These are phyloP conservation scores for Immersiporthe knoxdaviesiana DNA, from an alignment of 2,329 filamentous ascomycete species.

Conservation along the genomic window DNA sequence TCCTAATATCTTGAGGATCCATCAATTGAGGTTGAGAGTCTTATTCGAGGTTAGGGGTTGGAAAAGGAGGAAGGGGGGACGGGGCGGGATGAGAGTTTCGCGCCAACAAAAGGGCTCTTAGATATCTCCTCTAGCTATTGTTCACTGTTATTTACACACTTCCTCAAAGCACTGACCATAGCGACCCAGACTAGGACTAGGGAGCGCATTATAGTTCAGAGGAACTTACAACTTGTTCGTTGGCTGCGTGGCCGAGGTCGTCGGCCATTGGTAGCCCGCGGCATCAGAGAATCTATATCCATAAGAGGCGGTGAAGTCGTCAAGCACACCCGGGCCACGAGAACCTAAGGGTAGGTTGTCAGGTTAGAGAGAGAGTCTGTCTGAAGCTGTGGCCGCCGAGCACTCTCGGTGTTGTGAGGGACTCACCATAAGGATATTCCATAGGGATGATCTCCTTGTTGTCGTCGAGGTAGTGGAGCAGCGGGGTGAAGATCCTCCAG, in stretches of 20 bases:
- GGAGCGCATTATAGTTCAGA: slow-evolving; percentile 8
- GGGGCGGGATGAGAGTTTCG: not conserved
- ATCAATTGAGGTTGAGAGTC: not conserved
- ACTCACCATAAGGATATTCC: slow-evolving; percentile 98
- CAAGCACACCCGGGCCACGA: slow-evolving; percentile 91
- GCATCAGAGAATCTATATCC: slow-evolving; percentile 99
- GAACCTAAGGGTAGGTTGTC: slow-evolving; percentile 71
- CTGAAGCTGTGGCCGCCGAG: slow-evolving; percentile 15
- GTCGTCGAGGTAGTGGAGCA: slow-evolving; percentile 96
- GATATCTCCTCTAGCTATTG: slow-evolving; percentile 24
- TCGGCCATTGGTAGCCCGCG: slow-evolving; percentile 93
- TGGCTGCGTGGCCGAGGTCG: slow-evolving; percentile 67
- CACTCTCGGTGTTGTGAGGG: slow-evolving; percentile 23
- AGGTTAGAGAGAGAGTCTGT: slow-evolving; percentile 37
- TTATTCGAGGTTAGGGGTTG: not conserved
- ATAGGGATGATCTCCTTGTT: slow-evolving; percentile 99
- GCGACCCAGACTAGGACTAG: not conserved
- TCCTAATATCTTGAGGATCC: not conserved
- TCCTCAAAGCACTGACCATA: not conserved
- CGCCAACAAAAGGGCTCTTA: not conserved
- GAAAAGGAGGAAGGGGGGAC: too few relatives aligned
- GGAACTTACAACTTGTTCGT: slow-evolving; percentile 76
- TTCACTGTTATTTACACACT: slow-evolving; percentile 13
- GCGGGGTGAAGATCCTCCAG: slow-evolving; percentile 98
- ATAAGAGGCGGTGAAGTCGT: slow-evolving; percentile 97